These are phyloP conservation scores for Capronia epimyces DNA, from an alignment of 2,329 filamentous ascomycete genomes.

Conservation along the genomic window DNA sequence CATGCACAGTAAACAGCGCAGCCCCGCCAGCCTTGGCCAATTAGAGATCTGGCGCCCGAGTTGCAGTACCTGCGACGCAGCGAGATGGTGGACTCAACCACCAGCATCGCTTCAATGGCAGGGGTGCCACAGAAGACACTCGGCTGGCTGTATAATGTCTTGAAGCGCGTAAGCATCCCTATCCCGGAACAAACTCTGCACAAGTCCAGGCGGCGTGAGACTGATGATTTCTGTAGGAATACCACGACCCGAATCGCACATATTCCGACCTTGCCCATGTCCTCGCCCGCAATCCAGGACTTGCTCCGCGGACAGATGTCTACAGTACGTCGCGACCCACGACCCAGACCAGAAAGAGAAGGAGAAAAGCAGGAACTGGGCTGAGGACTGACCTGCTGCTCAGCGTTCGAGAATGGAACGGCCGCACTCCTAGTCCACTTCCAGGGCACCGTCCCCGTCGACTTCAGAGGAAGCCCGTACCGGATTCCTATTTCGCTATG, in stretches of 20 bases:
- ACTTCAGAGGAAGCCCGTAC: slow-evolving; percentile 83
- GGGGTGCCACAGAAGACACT: slow-evolving; percentile 83
- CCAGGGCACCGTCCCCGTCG: slow-evolving; percentile 81
- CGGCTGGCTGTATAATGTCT: slow-evolving; percentile 90
- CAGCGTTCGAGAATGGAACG: slow-evolving; percentile 81
- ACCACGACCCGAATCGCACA: slow-evolving; percentile 83
- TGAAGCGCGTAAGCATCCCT: slow-evolving; percentile 59
- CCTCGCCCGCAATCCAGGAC: slow-evolving; percentile 70
- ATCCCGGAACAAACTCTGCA: background rate
- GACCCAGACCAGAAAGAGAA: no score
- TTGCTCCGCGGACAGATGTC: slow-evolving; percentile 80
- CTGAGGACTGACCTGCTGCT: slow-evolving; percentile 10
- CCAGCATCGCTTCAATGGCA: slow-evolving; percentile 39
- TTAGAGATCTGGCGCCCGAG: slow-evolving; percentile 3
- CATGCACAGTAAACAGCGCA: no score
- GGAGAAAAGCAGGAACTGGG: background rate
- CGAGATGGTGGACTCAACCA: background rate
- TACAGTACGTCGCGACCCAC: slow-evolving; percentile 70
- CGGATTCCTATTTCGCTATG: slow-evolving; percentile 88
- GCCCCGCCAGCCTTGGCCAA: slow-evolving; percentile 11
- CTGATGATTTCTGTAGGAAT: slow-evolving; percentile 62
- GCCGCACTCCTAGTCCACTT: slow-evolving; percentile 83
- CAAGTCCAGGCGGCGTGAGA: no score
- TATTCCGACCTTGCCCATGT: slow-evolving; percentile 86
- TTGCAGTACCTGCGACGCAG: slow-evolving; percentile 2